These are phyloP conservation scores for Colletotrichum graminicola DNA, from an alignment of 2,329 filamentous ascomycete species.

Conservation along the genomic window DNA sequence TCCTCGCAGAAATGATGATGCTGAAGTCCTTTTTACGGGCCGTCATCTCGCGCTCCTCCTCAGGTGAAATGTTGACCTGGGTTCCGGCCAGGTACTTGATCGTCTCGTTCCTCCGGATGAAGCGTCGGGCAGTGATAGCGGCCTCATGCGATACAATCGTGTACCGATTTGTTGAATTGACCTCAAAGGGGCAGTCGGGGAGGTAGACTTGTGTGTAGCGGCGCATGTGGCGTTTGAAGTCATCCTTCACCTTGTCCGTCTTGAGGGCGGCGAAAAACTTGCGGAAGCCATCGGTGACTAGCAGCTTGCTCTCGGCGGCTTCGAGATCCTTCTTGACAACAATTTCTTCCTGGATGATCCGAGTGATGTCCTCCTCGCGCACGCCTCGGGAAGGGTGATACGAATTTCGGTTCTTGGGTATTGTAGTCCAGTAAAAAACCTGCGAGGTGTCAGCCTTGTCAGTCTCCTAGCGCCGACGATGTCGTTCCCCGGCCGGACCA, in stretches of 20 bases:
- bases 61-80: conserved; percentile 90
- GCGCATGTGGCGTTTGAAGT: conserved; percentile 86
- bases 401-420: conserved; percentile 91
- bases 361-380: conserved; percentile 71
- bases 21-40: conserved; percentile 92
- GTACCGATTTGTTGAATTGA: conserved; percentile 91
- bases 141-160: conserved; percentile 93
- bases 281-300: conserved; percentile 79
- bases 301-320: conserved; percentile 77
- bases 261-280: conserved; percentile 77
- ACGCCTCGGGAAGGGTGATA: conserved; percentile 89
- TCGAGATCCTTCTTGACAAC: conserved; percentile 80
- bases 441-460: conserved; percentile 54
- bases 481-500: background rate
- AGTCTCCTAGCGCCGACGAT: conserved; percentile 7
- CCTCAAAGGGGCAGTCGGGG: conserved; percentile 94
- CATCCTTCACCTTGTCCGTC: conserved; percentile 81
- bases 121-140: conserved; percentile 82
- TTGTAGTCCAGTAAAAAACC: conserved; percentile 97
- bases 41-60: conserved; percentile 88
- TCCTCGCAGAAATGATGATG: conserved; percentile 92
- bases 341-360: conserved; percentile 73
- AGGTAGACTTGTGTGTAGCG: conserved; percentile 95
- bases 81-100: conserved; percentile 94
- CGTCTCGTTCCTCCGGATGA: conserved; percentile 83